Percentiles rank a stretch among this genome's conserved stretches.
Conservation (phyloP, 768 basidiomycete genomes). For the Pisolithus marmoratus region DNA sequence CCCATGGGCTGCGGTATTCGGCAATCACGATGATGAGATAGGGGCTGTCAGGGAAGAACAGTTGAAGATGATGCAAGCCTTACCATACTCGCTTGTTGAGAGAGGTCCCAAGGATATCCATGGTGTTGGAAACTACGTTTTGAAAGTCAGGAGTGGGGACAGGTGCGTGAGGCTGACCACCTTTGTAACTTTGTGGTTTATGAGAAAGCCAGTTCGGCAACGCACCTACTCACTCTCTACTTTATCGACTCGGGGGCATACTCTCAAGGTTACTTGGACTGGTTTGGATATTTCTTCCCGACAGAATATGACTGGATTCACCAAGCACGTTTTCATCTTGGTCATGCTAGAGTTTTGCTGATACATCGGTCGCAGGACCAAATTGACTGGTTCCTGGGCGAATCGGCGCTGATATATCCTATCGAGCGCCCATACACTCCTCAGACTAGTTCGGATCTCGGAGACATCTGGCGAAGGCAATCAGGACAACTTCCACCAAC, state of each 20-base stretch:
- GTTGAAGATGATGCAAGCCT: constrained; percentile 59
- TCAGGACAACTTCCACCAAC: constrained; percentile 53
- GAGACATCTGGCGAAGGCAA: constrained; percentile 59
- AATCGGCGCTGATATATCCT: constrained; percentile 67
- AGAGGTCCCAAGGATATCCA: constrained; percentile 79
- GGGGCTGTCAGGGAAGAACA: constrained; percentile 60
- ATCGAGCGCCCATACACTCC: constrained; percentile 84
- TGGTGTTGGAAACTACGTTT: constrained; percentile 87
- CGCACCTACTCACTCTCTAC: constrained; percentile 85
- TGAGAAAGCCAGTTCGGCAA: constrained; percentile 57
- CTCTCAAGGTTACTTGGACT: constrained; percentile 51
- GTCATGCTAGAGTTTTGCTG: not conserved
- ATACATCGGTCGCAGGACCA: constrained; percentile 42
- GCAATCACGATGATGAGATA: constrained; percentile 88
- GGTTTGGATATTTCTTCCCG: constrained; percentile 53
- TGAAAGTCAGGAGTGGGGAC: constrained; percentile 82
- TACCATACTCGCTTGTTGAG: constrained; percentile 84
- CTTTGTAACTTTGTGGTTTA: constrained; percentile 4
- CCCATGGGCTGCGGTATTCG: constrained; percentile 91
- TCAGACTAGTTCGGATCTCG: constrained; percentile 67
- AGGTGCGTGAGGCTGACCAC: constrained; percentile 46
- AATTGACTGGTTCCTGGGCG: constrained; percentile 86
- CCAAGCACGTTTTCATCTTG: constrained; percentile 36
- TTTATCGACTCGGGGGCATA: constrained; percentile 88
- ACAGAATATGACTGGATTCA: constrained; percentile 86